Evolutionary conservation across 2,329 filamentous ascomycete genomes (phyloP), one percentile per base, ranked within the genome.

Genomic region (Nothomitra cinnamomea): DNA sequence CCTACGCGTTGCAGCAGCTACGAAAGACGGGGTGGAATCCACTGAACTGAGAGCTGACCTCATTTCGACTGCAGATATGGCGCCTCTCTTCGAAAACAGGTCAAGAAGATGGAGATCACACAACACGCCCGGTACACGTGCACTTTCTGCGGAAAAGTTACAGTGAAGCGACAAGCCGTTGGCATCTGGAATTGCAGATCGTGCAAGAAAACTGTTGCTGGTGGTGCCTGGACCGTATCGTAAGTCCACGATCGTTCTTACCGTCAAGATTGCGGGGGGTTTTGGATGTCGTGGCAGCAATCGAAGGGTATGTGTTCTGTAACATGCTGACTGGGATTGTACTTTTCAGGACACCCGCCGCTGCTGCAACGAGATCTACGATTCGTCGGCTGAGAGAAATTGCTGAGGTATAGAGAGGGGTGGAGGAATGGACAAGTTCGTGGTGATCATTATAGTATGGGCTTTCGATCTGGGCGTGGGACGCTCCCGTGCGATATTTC

Each of bases 81-180:
- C 89, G 90, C 92, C 71, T 96, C 92, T 68, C 87, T 96, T 75
- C 87, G 89, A 77, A 96, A 96, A 82, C 89, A 88, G 73, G 84
- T 92, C 70, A 96, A 96, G 87, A 95, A 95, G 86, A 95, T 95
- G 85, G 92, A 96, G 84, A 86, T 96, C 73, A 86, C 87, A 67
- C 92, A 96, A 76, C 92, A 98, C 80, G 87, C 88, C 77, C 85
- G 85, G 72, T 96, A 95, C 73, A 82, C 83, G 70, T 96, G 90
- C 83, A 90, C 89, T 62, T 98, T 96, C 85, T 95, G 88, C 81
- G 90, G 90, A 70, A 96, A 96, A 84, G 83, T 82, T 71, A 85
- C 83, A 66, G 88, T 95, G 69, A 88, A 88, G 79, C 83, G 90
- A 69, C 78, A 87, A 69, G 82, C 87, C 60, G 86, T 90, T 65